Percentiles rank a stretch among this genome's conserved stretches.
Evolutionary conservation across 2,329 filamentous ascomycete species (phyloP).

Genomic region (Mollisia scopiformis): DNA sequence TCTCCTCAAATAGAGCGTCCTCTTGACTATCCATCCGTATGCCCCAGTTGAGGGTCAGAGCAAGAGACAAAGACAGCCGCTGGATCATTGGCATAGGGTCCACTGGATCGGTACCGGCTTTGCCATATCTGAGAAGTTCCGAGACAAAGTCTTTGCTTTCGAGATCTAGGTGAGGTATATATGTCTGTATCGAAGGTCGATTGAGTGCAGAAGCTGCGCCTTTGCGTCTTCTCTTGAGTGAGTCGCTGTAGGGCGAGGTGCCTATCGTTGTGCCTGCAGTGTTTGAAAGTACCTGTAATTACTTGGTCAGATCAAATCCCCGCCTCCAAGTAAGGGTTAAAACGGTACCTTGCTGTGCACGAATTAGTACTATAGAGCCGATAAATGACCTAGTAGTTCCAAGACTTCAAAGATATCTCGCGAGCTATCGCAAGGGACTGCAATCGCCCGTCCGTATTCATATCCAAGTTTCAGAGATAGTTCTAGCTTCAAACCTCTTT

Average conservation of each 20-base stretch:
- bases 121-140: slow-evolving; percentile 61
- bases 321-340: not conserved
- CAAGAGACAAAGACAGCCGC: slow-evolving; percentile 62
- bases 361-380: too few relatives aligned
- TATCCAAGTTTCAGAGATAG: too few relatives aligned
- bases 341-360: not conserved
- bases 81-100: slow-evolving; percentile 73
- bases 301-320: not conserved
- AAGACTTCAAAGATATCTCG: too few relatives aligned
- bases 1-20: slow-evolving; percentile 63
- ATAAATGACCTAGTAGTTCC: too few relatives aligned
- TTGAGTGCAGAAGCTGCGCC: slow-evolving; percentile 68
- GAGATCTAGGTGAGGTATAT: slow-evolving; percentile 63
- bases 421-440: too few relatives aligned
- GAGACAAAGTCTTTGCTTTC: slow-evolving; percentile 65
- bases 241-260: slow-evolving; percentile 68
- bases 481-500: too few relatives aligned
- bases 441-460: too few relatives aligned
- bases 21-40: slow-evolving; percentile 61
- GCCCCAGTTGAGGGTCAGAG: slow-evolving; percentile 69
- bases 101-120: slow-evolving; percentile 54
- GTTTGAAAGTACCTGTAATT: slow-evolving; percentile 60
- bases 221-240: slow-evolving; percentile 64
- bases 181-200: slow-evolving; percentile 64
- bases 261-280: slow-evolving; percentile 71